Evolutionary conservation across 495 filamentous ascomycete species (phyloP).

Genomic region (Neohortaea acidophila): DNA sequence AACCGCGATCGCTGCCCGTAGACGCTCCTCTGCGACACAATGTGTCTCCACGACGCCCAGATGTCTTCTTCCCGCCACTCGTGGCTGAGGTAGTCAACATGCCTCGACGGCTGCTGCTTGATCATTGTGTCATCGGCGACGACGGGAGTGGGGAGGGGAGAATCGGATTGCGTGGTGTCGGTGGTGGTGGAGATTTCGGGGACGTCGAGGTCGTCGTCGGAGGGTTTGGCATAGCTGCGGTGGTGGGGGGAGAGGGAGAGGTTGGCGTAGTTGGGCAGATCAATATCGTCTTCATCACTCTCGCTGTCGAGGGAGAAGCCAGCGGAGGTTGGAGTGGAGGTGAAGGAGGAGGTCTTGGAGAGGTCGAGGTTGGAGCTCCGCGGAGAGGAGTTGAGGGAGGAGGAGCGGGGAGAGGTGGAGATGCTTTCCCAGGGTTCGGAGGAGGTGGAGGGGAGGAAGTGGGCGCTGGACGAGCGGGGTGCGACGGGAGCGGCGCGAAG

Average conservation of each 20-base stretch:
- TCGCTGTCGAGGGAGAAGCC: slow-evolving; percentile 5
- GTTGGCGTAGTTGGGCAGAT: slow-evolving; percentile 2
- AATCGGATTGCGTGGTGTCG: slow-evolving; percentile 12
- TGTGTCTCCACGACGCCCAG: slow-evolving; percentile 92
- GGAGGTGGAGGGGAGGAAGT: background rate
- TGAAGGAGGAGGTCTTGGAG: slow-evolving; percentile 6
- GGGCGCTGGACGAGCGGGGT: background rate
- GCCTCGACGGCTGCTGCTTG: slow-evolving; percentile 61
- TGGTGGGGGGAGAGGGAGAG: background rate
- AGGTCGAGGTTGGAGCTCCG: slow-evolving; percentile 4
- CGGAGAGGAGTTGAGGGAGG: slow-evolving; percentile 3
- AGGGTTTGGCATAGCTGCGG: background rate
- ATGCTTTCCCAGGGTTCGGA: slow-evolving; percentile 2
- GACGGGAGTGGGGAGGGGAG: slow-evolving; percentile 21
- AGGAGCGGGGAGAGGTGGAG: background rate
- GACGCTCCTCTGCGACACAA: slow-evolving; percentile 57
- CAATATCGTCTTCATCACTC: slow-evolving; percentile 7
- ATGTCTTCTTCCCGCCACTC: slow-evolving; percentile 96
- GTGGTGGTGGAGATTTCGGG: slow-evolving; percentile 9
- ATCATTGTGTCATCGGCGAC: slow-evolving; percentile 76
- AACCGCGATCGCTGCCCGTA: slow-evolving; percentile 70
- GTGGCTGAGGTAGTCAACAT: slow-evolving; percentile 94
- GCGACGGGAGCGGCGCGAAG: background rate
- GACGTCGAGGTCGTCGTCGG: background rate
- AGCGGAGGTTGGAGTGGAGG: slow-evolving; percentile 8